A percentile compares a stretch with the other conserved stretches of the same genome.
Conservation (phyloP, 1,139 yeast species). For the Protomyces inundatus region DNA sequence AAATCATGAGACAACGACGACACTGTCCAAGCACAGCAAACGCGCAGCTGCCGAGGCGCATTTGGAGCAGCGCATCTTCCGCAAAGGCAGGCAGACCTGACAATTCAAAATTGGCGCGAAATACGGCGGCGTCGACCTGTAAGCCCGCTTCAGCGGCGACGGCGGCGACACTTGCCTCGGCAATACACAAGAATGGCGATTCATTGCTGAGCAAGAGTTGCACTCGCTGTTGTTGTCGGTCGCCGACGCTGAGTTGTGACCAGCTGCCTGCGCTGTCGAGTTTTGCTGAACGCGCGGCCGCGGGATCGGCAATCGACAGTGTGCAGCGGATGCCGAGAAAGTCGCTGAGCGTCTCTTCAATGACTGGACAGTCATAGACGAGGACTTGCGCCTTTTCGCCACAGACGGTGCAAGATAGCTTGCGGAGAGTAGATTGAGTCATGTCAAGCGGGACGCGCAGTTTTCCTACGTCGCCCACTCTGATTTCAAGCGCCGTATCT, state of each 20-base stretch:
- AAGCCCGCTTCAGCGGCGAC: not conserved
- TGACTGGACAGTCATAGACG: not conserved
- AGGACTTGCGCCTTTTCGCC: not conserved
- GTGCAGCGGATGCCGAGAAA: conserved; percentile 15
- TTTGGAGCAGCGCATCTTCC: not conserved
- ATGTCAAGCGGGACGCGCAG: not conserved
- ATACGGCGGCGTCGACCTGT: not conserved
- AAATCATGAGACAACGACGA: conserved; percentile 17
- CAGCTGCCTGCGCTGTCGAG: not conserved
- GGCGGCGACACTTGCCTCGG: not conserved
- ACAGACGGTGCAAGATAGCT: conserved; percentile 1
- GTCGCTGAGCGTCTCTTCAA: not conserved
- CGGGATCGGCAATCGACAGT: not conserved
- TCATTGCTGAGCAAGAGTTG: conserved; percentile 10
- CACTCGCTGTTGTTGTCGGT: not conserved
- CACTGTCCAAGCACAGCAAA: conserved; percentile 14
- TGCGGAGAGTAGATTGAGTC: not conserved
- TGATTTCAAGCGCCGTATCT: not conserved
- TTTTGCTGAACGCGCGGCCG: not conserved
- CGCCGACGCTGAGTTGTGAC: not conserved
- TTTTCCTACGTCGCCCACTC: not conserved
- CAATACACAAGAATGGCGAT: conserved; percentile 8
- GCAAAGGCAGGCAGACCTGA: conserved; percentile 6
- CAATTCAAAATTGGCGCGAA: conserved; percentile 12
- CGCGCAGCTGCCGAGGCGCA: not conserved